Evolutionary conservation across 73 alveolate genomes (phyloP), one percentile per base, ranked within the genome.

Genomic region (Paramecium caudatum): DNA sequence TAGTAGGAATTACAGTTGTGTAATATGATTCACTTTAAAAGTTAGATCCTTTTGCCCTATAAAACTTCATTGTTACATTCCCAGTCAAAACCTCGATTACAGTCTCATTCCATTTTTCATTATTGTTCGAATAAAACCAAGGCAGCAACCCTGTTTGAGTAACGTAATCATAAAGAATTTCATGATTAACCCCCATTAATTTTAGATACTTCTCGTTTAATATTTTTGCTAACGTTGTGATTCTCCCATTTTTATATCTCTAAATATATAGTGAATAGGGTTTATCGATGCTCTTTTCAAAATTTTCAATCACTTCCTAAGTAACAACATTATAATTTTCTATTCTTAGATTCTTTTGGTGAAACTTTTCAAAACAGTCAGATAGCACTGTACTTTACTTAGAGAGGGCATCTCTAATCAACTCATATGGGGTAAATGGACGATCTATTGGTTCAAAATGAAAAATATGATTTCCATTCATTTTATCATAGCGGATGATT

Each of bases 371-470:
- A 15, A 55, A 55, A 55, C 80, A 3, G 46, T 55, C 80, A 55
- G 12, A 55, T 43, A 55, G 30, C 12, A 27, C 10, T 2, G 1
- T 25, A 10, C 37, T 43, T 10, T 55, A 37, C 12, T 55, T 55
- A 37, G 30, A 27, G n/a, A 55, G n/a, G 9, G 46, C 30, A 55
- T 55, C 30, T 55, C 30, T 55, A 27, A 55, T 43, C 1, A 55
- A 3, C 16, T 55, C 0, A 23, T 27, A 21, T 27, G 80, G 80
- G 16, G 80, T 55, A 27, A 55, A 55, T 16, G 80, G 80, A 7
- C 80, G 23, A 23, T 55, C 80, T 7, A 23, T 23, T 23, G 80
- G 80, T 21, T 55, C 80, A 21, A 55, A 55, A 55, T 55, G 30
- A 55, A 55, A 55, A 27, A 55, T 15, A 23, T 55, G 30, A 8